Base-by-base conservation (phyloP, 805 yeast species). In the Zygosaccharomyces lentus region DNA sequence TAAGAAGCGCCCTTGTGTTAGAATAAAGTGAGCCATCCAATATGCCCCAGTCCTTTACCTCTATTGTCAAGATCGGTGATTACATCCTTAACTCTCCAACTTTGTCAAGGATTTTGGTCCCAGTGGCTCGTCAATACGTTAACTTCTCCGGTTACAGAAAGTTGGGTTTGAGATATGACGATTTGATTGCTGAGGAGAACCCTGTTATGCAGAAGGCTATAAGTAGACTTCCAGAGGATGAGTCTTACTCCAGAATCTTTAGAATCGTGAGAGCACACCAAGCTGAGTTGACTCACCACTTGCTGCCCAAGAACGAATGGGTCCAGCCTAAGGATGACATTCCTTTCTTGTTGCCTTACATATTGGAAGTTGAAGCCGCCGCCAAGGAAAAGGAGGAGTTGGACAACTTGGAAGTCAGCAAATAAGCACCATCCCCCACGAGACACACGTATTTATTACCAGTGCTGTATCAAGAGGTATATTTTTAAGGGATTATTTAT, bases 331-430 rank as follows among this genome's bases (percentile, higher is more conserved):
- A 81, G 63, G 91, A 91, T 52, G 96, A 87, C 68, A 70, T 71
- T 47, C 85, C 85, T 58, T 90, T 89, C 74, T 76, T 93, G 65
- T 70, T 86, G 49, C 97, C 96, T 58, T 86, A 85, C 74, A 74
- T 93, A 52, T 78, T 90, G 64, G 97, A 93, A 76, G 95, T 91
- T 51, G 98, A 93, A 75, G 87, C 87, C 60, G 97, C 87, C 70
- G 84, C 82, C 41, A 75, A 77, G 54, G 99, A 93, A 76, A 88
- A 84, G 73, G 82, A 77, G 52, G 93, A 84, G 64, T 81, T 93
- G 64, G 96, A 93, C 77, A 84, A 87, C 77, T 75, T 87, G 57
- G 72, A 60, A 46, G 70, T 74, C 48, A 45, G 51, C 50, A 56
- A 53, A 52, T 56, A 49, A 45, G 37, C 15, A 23, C 34, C 16